Conservation (phyloP, 2,329 filamentous ascomycete species). For the Chrysosporium queenslandicum region DNA sequence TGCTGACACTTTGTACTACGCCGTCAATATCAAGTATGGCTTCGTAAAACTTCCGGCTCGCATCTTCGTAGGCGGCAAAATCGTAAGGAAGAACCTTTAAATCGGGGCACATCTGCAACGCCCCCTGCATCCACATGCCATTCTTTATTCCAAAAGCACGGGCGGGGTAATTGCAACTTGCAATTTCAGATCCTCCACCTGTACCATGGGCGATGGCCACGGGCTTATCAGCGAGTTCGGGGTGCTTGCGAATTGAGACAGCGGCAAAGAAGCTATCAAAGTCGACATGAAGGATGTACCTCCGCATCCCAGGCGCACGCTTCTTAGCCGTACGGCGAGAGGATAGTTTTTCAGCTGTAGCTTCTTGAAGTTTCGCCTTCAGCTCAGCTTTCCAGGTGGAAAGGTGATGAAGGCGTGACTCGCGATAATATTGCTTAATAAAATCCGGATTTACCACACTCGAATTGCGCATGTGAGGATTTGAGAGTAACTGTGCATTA, state of each 20-base stretch:
- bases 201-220: conserved; percentile 79
- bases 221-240: conserved; percentile 67
- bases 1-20: conserved; percentile 86
- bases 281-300: conserved; percentile 90
- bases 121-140: conserved; percentile 98
- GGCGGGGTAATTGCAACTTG: conserved; percentile 92
- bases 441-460: conserved; percentile 91
- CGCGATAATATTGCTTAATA: conserved; percentile 85
- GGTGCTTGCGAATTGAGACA: conserved; percentile 69
- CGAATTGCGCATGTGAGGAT: conserved; percentile 76
- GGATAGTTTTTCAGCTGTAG: conserved; percentile 59
- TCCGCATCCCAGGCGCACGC: conserved; percentile 52
- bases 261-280: conserved; percentile 99
- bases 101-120: conserved; percentile 70
- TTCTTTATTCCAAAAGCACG: conserved; percentile 82
- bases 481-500: conserved; percentile 71
- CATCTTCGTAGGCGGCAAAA: conserved; percentile 87
- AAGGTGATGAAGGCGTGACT: conserved; percentile 87
- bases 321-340: conserved; percentile 41
- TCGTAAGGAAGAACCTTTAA: conserved; percentile 91
- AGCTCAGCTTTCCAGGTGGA: conserved; percentile 95
- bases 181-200: conserved; percentile 84
- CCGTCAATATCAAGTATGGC: conserved; percentile 70
- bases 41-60: conserved; percentile 78
- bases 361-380: conserved; percentile 74